Base-by-base conservation (phyloP, 2,329 filamentous ascomycete genomes). In the Penicillium capsulatum region DNA sequence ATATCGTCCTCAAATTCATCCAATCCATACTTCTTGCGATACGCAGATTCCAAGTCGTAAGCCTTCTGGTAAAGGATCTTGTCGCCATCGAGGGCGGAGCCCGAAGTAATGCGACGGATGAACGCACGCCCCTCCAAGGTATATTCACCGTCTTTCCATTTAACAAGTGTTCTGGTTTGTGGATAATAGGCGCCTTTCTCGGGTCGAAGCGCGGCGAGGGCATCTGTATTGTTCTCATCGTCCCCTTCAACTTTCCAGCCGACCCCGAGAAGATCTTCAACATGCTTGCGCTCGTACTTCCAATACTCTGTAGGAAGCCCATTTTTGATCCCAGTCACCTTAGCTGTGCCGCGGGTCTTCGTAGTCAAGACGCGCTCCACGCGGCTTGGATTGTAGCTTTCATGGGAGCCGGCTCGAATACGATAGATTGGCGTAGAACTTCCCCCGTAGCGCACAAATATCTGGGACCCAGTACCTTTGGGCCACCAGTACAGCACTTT, bases 201-300 rank as follows among this genome's bases (percentile, higher is more conserved):
- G 7, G 50, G 46, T 10, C 26, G 31, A 15, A 51, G 32, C 1
- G 40, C 17, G 17, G 34, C 31, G 6, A 50, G 34, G 27, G 46
- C 26, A 39, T 53, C 39, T 4, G 36, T 16, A 17, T 17, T 28
- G 13, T 27, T 17, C 13, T 50, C 33, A 16, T 48, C 17, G 19
- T 53, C 44, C 7, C 43, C 45, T 26, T 50, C 38, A 33, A 53
- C 27, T 20, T 53, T 51, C 48, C 33, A 53, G 10, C 48, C 42
- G 10, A 53, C 34, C 2, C 50, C 37, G 29, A 50, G 31, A 11
- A 51, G 46, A 34, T 42, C 34, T 9, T 35, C 14, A 3, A 53
- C 38, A 19, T 50, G 10, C 9, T 47, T 27, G 16, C 45, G 32
- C 1, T 29, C 11, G 5, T 40, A 50, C 28, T 29, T 40, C 47